A percentile compares a stretch with the other conserved stretches of the same genome.
Evolutionary conservation across 164 flowering plant genomes (phyloP).

Genomic region (Vitis rotundifolia): DNA sequence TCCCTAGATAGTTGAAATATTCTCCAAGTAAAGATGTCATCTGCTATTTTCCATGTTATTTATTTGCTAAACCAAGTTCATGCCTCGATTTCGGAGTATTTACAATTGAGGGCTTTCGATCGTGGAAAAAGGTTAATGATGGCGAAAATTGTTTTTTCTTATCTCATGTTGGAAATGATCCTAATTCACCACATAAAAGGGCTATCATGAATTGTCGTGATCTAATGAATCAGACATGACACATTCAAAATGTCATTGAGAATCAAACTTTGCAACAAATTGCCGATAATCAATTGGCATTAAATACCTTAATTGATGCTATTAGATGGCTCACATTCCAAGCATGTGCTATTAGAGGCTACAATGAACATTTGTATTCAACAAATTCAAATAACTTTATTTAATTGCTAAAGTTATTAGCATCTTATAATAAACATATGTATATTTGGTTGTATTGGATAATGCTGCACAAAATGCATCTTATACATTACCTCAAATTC

Average conservation of each 20-base stretch:
- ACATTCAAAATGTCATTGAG: conserved; percentile 2
- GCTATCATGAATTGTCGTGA: neutral
- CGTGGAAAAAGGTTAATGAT: conserved; percentile 7
- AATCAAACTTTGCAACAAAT: neutral
- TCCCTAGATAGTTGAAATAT: no score
- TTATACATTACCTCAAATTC: neutral
- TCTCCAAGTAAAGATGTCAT: no score
- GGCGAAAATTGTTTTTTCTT: neutral
- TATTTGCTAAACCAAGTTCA: no score
- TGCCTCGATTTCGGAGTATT: no score
- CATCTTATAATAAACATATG: neutral
- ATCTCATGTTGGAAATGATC: neutral
- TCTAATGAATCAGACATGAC: neutral
- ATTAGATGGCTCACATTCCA: conserved; percentile 11
- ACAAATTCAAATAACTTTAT: conserved; percentile 6
- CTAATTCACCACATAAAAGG: neutral
- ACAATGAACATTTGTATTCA: conserved; percentile 7
- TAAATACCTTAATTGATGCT: neutral
- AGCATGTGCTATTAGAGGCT: conserved; percentile 17
- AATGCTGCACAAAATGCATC: neutral
- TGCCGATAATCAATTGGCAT: neutral
- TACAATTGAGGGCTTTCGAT: neutral
- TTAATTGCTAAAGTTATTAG: neutral
- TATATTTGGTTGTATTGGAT: neutral
- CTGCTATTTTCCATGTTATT: no score